Conservation (phyloP, 352 stramenopile species). For the Globisporangium uncinulatum region DNA sequence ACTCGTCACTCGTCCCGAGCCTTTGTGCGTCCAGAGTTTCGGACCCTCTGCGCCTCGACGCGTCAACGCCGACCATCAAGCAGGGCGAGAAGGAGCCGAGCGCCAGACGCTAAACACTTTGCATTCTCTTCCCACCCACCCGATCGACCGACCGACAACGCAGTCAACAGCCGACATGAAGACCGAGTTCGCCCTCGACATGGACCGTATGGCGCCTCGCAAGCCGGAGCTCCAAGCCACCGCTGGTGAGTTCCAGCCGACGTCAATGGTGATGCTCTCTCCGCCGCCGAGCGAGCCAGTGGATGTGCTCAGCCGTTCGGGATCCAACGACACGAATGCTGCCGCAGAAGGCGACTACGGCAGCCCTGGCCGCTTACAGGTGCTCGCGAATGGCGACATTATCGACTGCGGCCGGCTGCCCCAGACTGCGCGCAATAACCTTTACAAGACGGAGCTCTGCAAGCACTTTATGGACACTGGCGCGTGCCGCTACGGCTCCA, state of each 20-base stretch:
- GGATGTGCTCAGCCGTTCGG: background rate
- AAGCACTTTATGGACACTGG: constrained; percentile 86
- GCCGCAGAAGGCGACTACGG: constrained; percentile 2
- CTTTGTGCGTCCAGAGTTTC: too few relatives aligned
- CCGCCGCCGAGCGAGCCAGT: background rate
- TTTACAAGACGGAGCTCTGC: constrained; percentile 92
- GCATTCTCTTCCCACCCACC: too few relatives aligned
- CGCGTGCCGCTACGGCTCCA: constrained; percentile 82
- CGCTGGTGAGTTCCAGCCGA: background rate
- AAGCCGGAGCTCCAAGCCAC: constrained; percentile 3
- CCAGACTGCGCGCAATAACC: constrained; percentile 75
- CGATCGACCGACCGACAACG: too few relatives aligned
- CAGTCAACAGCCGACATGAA: constrained; percentile 4
- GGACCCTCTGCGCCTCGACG: too few relatives aligned
- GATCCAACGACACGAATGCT: constrained; percentile 17
- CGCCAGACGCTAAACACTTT: too few relatives aligned
- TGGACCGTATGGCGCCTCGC: background rate
- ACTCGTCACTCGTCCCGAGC: background rate
- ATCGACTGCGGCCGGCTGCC: constrained; percentile 74
- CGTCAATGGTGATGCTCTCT: constrained; percentile 7
- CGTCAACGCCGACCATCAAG: too few relatives aligned
- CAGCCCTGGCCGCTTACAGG: constrained; percentile 57
- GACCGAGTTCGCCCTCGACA: constrained; percentile 9
- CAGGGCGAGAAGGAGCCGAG: too few relatives aligned
- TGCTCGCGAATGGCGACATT: constrained; percentile 84